phyloP scores from a whole-genome alignment of 257 asterid species.

The Mitragyna speciosa region DNA sequence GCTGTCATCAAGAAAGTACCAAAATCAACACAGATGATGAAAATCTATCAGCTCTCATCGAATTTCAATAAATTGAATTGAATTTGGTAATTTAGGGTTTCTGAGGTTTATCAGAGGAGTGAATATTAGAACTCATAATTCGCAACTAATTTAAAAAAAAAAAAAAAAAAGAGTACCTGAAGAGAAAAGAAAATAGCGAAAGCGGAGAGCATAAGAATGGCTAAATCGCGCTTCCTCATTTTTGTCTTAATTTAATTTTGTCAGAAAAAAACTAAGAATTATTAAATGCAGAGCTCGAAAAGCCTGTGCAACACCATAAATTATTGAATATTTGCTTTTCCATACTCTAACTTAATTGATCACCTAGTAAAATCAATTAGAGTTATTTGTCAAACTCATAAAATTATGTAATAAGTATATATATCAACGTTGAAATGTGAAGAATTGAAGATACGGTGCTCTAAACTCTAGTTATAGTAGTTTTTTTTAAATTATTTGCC shows the following conservation, averaged over 20 bases:
- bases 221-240: slow-evolving; percentile 97
- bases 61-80: background rate
- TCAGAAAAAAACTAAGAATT: background rate
- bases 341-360: too few relatives aligned
- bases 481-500: too few relatives aligned
- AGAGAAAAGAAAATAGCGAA: slow-evolving; percentile 98
- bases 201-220: slow-evolving; percentile 91
- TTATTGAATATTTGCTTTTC: too few relatives aligned
- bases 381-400: too few relatives aligned
- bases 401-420: too few relatives aligned
- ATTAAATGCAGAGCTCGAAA: background rate
- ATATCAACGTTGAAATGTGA: too few relatives aligned
- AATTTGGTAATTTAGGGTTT: slow-evolving; percentile 16
- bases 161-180: slow-evolving; percentile 48
- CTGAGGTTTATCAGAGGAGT: slow-evolving; percentile 3
- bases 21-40: background rate
- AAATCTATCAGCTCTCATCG: background rate
- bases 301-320: too few relatives aligned
- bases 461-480: too few relatives aligned
- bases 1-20: slow-evolving; percentile 45
- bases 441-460: too few relatives aligned
- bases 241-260: background rate
- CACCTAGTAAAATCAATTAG: too few relatives aligned
- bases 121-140: background rate
- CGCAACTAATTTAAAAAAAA: background rate